Evolutionary conservation across 1,139 yeast genomes (phyloP), one percentile per base, ranked within the genome.

Genomic region (Geotrichum citri-aurantii): DNA sequence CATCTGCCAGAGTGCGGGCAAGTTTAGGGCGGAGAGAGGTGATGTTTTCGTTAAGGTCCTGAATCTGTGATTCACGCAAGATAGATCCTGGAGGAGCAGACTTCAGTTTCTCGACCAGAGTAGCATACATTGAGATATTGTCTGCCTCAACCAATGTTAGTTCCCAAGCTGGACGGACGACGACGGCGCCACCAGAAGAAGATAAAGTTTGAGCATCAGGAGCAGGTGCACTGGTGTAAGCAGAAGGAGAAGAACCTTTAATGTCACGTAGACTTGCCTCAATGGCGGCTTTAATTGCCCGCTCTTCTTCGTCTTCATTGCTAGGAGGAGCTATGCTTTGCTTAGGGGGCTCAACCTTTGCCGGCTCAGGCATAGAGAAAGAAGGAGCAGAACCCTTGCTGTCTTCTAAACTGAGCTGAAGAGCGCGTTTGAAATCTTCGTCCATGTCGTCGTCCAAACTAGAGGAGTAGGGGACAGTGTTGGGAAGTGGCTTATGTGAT

Each of bases 281-380:
- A 62, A 93, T 91, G 0, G 98, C 98, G 0, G 95, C 96, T 70
- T 85, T 88, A 84, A 93, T 81, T 51, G 90, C 96, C 40, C 86
- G 93, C 65, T 92, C 97, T 40, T 88, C 89, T 11, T 86, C 95
- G 1, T 84, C 88, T 21, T 56, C 56, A 2, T 71, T 80, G 7
- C 12, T 60, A 55, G 26, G 55, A 42, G 54, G 24, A 19, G 27
- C 40, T 31, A 50, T 40, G 7, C 31, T 24, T 3, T 46, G 53
- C 48, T 57, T 54, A 42, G 59, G 58, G 31, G 61, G 51, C 50
- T 54, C 62, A 33, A 52, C 62, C 8, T 58, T 63, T 5, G 63
- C 57, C 11, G 31, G 51, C 2, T 65, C 62, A 1, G 63, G 56
- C 14, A 57, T 48, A n/a, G 50, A 26, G 11, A 47, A 52, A 19